Evolutionary conservation across 257 asterid species (phyloP).

Genomic region (Solanum medicagineum): DNA sequence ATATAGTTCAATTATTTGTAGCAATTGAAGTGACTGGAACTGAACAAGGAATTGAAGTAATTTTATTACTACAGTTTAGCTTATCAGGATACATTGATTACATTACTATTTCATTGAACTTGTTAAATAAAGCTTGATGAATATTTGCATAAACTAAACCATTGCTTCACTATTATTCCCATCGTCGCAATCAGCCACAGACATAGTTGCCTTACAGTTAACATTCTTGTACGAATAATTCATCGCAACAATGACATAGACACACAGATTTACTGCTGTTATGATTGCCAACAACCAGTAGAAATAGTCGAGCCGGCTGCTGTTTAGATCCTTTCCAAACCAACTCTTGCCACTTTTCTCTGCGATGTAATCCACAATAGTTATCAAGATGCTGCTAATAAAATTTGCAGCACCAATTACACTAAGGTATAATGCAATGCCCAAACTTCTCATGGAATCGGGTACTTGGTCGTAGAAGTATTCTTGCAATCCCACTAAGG

Average conservation of each 20-base stretch:
- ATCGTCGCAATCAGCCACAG: conserved; percentile 33
- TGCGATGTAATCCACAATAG: conserved; percentile 45
- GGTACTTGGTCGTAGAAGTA: conserved; percentile 82
- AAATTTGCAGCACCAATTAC: conserved; percentile 65
- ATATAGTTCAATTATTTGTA: too few species aligned
- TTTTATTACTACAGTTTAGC: not conserved
- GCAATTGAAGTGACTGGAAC: not conserved
- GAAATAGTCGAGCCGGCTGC: conserved; percentile 26
- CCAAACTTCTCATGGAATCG: conserved; percentile 80
- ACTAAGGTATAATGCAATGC: conserved; percentile 65
- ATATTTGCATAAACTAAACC: conserved; percentile 5
- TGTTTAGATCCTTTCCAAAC: conserved; percentile 23
- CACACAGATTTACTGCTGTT: conserved; percentile 24
- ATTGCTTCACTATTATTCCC: conserved; percentile 11
- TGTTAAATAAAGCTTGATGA: not conserved
- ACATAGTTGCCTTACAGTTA: conserved; percentile 21
- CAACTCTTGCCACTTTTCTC: conserved; percentile 44
- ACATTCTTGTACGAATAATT: conserved; percentile 63
- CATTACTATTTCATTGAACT: not conserved
- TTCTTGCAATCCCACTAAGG: conserved; percentile 79
- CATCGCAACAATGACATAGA: conserved; percentile 39
- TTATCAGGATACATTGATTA: not conserved
- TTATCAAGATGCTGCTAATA: conserved; percentile 51
- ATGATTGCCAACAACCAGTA: conserved; percentile 40
- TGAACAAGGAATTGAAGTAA: not conserved